Base-by-base conservation (phyloP, 805 yeast genomes). In the Wickerhamomyces strasburgensis region DNA sequence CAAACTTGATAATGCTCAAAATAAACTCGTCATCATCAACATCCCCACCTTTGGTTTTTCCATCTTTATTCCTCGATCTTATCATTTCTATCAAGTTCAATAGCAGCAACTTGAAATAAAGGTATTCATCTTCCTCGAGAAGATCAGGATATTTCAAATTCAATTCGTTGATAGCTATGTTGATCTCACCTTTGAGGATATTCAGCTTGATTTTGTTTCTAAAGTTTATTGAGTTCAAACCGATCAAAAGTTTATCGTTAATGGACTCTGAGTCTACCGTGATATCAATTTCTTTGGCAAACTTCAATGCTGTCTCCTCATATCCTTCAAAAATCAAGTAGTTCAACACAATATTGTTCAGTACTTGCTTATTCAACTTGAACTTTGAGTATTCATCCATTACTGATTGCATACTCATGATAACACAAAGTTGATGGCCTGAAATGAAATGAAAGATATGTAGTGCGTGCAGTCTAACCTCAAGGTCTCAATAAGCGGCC, bases 41-140 rank as follows among this genome's bases (percentile, higher is more conserved):
- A 5, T 32, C 13, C 10, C 11, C 25, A n/a, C 33, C 46, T 11
- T 32, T 38, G 6, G 54, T 36, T 31, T 56, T 57, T 23, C 41
- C 56, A 3, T 40, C 49, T 3, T 43, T 46, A 13, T 48, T 41
- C 13, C 49, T 38, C 26, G 57, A 47, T 10, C 52, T 62, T 26
- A 88, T 86, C 75, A 84, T 78, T 58, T 89, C 96, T 26, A 87
- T 79, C 46, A 89, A 64, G 49, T 81, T 82, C 45, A 87, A 63
- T 34, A 89, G 68, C 40, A 87, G 61, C 27, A 88, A 62, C 51
- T 80, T 75, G 62, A 86, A 87, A 57, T 86, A 86, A 18, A 86
- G 61, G 19, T 71, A 66, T 35, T 75, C 75, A 48, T 80, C 74
- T 27, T 69, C 64, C 46, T 83, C 90, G 27, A 84, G 61, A 18